Evolutionary conservation across 495 filamentous ascomycete genomes (phyloP).

Genomic region (Astrocystis sublimbata): DNA sequence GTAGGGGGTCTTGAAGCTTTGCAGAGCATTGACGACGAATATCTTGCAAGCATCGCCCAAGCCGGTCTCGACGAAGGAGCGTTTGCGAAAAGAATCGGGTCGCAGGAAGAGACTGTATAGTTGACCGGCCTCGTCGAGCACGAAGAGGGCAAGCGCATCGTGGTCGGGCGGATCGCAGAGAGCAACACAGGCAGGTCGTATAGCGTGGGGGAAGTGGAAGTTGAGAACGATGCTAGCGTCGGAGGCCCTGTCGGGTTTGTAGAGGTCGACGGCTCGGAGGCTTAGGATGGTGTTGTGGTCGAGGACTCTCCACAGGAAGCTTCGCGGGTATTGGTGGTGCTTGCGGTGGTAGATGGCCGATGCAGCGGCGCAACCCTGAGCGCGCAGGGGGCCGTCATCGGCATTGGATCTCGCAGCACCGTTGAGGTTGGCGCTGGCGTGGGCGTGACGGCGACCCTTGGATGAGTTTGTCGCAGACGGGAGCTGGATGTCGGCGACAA

Average conservation of each 20-base stretch:
- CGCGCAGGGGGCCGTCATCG: constrained; percentile 59
- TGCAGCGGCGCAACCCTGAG: constrained; percentile 70
- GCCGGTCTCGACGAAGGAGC: constrained; percentile 66
- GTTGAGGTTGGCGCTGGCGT: no score
- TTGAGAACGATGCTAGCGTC: constrained; percentile 74
- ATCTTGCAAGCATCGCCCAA: constrained; percentile 75
- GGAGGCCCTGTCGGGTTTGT: constrained; percentile 62
- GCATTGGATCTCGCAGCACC: constrained; percentile 40
- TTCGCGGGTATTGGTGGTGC: constrained; percentile 70
- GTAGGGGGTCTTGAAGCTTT: constrained; percentile 74
- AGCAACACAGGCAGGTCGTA: constrained; percentile 73
- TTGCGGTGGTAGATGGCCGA: constrained; percentile 83
- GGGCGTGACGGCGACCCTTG: constrained; percentile 30
- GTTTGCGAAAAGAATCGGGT: constrained; percentile 74
- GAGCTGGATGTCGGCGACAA: constrained; percentile 73
- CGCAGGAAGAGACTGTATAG: constrained; percentile 79
- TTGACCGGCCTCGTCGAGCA: constrained; percentile 73
- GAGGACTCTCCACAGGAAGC: constrained; percentile 87
- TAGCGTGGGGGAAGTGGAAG: constrained; percentile 69
- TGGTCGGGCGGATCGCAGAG: constrained; percentile 76
- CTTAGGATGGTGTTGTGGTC: constrained; percentile 79
- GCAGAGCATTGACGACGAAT: constrained; percentile 66
- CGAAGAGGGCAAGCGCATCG: constrained; percentile 77
- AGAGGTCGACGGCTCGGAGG: constrained; percentile 79
- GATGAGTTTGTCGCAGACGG: constrained; percentile 47